phyloP scores from a whole-genome alignment of 2,329 filamentous ascomycete genomes.

The Xylaria sp. region DNA sequence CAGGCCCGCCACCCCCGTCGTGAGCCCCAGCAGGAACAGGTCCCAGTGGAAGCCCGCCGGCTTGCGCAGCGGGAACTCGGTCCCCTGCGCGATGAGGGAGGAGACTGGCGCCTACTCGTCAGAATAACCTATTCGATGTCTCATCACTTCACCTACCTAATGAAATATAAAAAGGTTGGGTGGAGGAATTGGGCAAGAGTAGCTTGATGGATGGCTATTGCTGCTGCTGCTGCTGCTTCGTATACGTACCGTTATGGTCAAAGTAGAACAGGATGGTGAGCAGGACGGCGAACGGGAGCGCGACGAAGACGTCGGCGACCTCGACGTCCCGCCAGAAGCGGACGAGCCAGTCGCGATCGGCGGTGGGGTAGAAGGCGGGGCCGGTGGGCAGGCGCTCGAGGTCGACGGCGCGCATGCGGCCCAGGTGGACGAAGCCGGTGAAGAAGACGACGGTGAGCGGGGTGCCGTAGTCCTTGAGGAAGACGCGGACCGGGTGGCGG shows the following conservation, averaged over 20 bases:
- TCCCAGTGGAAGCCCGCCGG: constrained; percentile 88
- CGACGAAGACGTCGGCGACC: constrained; percentile 75
- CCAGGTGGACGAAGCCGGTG: constrained; percentile 85
- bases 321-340: constrained; percentile 79
- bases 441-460: constrained; percentile 85
- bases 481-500: constrained; percentile 73
- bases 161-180: too few species aligned
- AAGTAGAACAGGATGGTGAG: constrained; percentile 88
- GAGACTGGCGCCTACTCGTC: constrained; percentile 58
- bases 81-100: constrained; percentile 80
- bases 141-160: not conserved
- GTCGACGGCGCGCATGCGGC: constrained; percentile 73
- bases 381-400: constrained; percentile 75
- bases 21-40: constrained; percentile 77
- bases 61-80: constrained; percentile 78
- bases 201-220: too few species aligned
- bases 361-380: constrained; percentile 78
- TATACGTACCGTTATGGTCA: constrained; percentile 74
- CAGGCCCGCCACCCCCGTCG: constrained; percentile 74
- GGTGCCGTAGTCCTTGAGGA: constrained; percentile 88
- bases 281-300: constrained; percentile 83
- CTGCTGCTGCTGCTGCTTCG: too few species aligned
- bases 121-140: too few species aligned
- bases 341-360: constrained; percentile 74
- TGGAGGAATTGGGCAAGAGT: too few species aligned